A percentile compares a stretch with the other conserved stretches of the same genome.
Evolutionary conservation across 2,329 filamentous ascomycete genomes (phyloP).

Genomic region (Escovopsis sp.): DNA sequence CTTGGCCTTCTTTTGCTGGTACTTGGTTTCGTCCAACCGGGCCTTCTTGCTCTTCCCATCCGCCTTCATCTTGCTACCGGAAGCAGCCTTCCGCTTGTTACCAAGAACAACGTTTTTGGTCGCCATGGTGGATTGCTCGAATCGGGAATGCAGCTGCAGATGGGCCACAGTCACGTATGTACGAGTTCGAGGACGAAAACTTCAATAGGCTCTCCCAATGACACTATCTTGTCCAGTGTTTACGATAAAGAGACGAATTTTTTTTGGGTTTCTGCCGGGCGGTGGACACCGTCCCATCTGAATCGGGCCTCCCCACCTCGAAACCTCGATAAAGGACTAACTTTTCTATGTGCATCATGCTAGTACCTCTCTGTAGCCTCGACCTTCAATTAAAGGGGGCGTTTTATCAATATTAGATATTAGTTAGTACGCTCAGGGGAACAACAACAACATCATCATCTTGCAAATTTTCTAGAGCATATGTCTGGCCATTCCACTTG

Average conservation of each 20-base stretch:
- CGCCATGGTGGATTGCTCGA: slow-evolving; percentile 24
- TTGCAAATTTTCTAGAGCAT: no score
- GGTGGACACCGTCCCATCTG: slow-evolving; percentile 12
- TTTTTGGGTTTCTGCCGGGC: slow-evolving; percentile 20
- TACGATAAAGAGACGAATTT: slow-evolving; percentile 9
- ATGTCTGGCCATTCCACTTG: no score
- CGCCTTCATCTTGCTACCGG: slow-evolving; percentile 27
- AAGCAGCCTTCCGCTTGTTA: slow-evolving; percentile 42
- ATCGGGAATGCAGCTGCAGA: slow-evolving; percentile 5
- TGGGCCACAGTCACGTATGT: slow-evolving; percentile 1
- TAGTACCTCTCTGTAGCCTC: no score
- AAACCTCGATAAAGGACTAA: no score
- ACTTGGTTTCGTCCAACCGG: slow-evolving; percentile 17
- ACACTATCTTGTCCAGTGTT: slow-evolving; percentile 5
- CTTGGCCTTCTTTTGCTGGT: slow-evolving; percentile 15
- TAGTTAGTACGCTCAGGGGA: no score
- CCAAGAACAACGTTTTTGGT: slow-evolving; percentile 31
- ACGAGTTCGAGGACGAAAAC: slow-evolving; percentile 1
- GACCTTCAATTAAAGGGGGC: no score
- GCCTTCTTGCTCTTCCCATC: slow-evolving; percentile 36
- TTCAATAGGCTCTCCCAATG: neutral
- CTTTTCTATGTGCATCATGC: no score
- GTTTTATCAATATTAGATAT: no score
- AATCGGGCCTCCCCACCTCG: no score
- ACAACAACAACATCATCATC: no score